Evolutionary conservation across 345 rosid species (phyloP).

Genomic region (Garcia nutans): DNA sequence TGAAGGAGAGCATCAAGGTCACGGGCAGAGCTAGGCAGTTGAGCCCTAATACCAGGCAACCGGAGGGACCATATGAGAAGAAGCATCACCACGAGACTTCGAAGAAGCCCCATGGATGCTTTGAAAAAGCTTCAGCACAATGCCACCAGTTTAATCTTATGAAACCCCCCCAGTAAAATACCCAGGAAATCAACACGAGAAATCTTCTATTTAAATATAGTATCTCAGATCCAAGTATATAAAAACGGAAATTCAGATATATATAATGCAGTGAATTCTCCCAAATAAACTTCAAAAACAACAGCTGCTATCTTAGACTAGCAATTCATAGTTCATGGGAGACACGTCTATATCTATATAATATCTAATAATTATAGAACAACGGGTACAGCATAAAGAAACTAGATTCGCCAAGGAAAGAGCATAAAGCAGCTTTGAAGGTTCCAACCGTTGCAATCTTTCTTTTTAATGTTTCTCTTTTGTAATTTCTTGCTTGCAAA

Average conservation of each 20-base stretch:
- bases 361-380: background rate
- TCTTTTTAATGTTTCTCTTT: conserved; percentile 11
- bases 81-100: conserved; percentile 54
- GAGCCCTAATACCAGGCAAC: conserved; percentile 38
- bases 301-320: background rate
- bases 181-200: conserved; percentile 14
- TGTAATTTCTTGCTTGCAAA: conserved; percentile 24
- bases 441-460: conserved; percentile 24
- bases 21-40: conserved; percentile 32
- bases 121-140: conserved; percentile 26
- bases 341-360: conserved; percentile 4
- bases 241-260: conserved; percentile 6
- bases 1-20: conserved; percentile 87
- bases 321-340: conserved; percentile 3
- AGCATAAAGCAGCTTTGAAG: conserved; percentile 25
- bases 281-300: conserved; percentile 5
- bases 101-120: conserved; percentile 66
- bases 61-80: conserved; percentile 17
- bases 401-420: conserved; percentile 9
- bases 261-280: conserved; percentile 5
- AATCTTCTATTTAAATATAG: background rate
- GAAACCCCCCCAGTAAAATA: conserved; percentile 14
- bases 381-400: conserved; percentile 29
- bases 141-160: conserved; percentile 23
- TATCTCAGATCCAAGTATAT: background rate